phyloP scores from a whole-genome alignment of 2,329 filamentous ascomycete species.

The Diplodia intermedia region DNA sequence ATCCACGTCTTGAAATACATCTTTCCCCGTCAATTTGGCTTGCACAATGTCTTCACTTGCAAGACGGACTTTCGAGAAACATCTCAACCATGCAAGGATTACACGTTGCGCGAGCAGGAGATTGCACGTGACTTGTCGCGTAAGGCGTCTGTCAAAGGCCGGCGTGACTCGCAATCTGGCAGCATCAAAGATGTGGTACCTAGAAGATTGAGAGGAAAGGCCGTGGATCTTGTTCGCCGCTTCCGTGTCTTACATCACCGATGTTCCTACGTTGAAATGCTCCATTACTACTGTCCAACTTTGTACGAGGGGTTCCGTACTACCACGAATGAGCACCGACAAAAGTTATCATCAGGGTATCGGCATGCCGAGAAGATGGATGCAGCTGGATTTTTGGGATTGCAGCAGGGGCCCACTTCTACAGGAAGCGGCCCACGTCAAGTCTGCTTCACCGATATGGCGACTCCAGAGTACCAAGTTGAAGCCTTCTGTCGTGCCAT shows the following conservation, averaged over 20 bases:
- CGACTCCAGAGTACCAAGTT: constrained; percentile 71
- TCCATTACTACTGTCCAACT: constrained; percentile 75
- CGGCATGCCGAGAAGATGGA: background rate
- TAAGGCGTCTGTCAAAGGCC: constrained; percentile 37
- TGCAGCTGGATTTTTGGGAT: too few species aligned
- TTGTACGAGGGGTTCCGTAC: background rate
- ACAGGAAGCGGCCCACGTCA: background rate
- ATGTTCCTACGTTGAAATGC: constrained; percentile 80
- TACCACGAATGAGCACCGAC: background rate
- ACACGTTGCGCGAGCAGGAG: constrained; percentile 84
- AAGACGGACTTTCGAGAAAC: constrained; percentile 69
- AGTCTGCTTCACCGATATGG: constrained; percentile 66
- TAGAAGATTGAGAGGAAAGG: constrained; percentile 71
- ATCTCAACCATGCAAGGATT: constrained; percentile 79
- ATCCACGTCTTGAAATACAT: constrained; percentile 86
- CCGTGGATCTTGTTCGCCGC: constrained; percentile 66
- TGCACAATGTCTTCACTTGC: constrained; percentile 92
- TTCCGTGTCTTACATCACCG: constrained; percentile 73
- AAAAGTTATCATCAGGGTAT: too few species aligned
- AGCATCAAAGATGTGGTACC: constrained; percentile 58
- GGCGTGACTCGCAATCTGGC: constrained; percentile 36
- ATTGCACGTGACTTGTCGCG: constrained; percentile 55
- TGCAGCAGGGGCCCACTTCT: background rate
- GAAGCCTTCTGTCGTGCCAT: constrained; percentile 87
- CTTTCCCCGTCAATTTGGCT: constrained; percentile 86